Percentiles rank a stretch among this genome's conserved stretches.
Evolutionary conservation across 306 rosid genomes (phyloP).

Genomic region (Casuarina equisetifolia): DNA sequence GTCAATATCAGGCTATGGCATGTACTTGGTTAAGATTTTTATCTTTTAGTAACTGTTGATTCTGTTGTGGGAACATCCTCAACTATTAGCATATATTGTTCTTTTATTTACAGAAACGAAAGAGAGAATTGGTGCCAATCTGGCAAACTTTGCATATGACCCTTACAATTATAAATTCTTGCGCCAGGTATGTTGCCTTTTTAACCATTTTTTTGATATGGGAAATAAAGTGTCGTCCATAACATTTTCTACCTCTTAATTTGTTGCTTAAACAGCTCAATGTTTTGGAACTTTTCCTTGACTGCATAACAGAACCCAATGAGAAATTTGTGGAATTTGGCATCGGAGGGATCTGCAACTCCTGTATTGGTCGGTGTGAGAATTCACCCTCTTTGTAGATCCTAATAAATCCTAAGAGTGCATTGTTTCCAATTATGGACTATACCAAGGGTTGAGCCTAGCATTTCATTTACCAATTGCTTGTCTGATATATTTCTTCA

Average conservation of each 20-base stretch:
- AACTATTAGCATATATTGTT: not conserved
- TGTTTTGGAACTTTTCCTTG: slow-evolving; percentile 83
- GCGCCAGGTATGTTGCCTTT: slow-evolving; percentile 58
- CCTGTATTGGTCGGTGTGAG: slow-evolving; percentile 60
- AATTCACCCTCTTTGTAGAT: slow-evolving; percentile 9
- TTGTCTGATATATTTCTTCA: slow-evolving; percentile 17
- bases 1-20: not conserved
- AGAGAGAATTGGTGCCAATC: slow-evolving; percentile 72
- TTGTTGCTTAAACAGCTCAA: slow-evolving; percentile 57
- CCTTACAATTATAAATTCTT: slow-evolving; percentile 76
- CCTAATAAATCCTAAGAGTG: not conserved
- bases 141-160: slow-evolving; percentile 94
- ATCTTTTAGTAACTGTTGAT: not conserved
- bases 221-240: slow-evolving; percentile 9
- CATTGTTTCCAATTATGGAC: not conserved
- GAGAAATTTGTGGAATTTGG: slow-evolving; percentile 93
- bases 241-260: slow-evolving; percentile 1
- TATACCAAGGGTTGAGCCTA: not conserved
- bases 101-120: slow-evolving; percentile 52
- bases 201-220: not conserved
- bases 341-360: slow-evolving; percentile 85
- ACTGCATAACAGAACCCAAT: slow-evolving; percentile 82
- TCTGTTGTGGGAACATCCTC: not conserved
- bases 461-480: not conserved
- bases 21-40: not conserved